Conservation (phyloP, 208 protist genomes). For the Vickermania spadyakhi region DNA sequence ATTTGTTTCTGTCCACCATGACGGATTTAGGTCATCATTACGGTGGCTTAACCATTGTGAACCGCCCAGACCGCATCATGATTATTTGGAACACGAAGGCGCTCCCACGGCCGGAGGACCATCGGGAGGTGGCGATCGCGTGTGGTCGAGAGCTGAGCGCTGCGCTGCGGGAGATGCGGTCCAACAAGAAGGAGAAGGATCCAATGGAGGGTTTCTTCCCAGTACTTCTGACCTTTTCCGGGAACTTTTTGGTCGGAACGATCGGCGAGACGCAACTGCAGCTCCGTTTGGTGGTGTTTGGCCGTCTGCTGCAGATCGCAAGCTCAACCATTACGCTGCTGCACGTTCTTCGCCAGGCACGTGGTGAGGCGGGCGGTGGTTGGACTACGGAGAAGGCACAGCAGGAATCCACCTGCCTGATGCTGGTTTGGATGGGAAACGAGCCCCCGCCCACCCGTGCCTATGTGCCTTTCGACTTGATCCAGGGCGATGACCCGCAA, state of each 20-base stretch:
- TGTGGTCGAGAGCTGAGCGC: constrained; percentile 2
- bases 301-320: not conserved
- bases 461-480: not conserved
- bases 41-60: constrained; percentile 18
- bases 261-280: not conserved
- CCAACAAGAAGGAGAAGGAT: not conserved
- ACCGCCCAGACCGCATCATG: constrained; percentile 24
- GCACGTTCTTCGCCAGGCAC: not conserved
- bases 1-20: constrained; percentile 24
- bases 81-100: constrained; percentile 29
- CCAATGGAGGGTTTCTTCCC: not conserved
- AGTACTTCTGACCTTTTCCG: not conserved
- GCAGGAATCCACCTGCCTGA: not conserved
- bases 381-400: not conserved
- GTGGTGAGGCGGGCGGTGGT: not conserved
- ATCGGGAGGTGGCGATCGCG: constrained; percentile 1
- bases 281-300: not conserved
- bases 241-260: not conserved
- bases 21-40: constrained; percentile 13
- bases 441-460: not conserved
- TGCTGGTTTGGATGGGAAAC: not conserved
- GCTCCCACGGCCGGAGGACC: not conserved
- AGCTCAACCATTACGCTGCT: not conserved
- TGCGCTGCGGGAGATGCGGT: not conserved
- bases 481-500: not conserved